These are phyloP conservation scores for Tolypocladium pustulatum DNA, from an alignment of 2,329 filamentous ascomycete genomes.

Conservation along the genomic window DNA sequence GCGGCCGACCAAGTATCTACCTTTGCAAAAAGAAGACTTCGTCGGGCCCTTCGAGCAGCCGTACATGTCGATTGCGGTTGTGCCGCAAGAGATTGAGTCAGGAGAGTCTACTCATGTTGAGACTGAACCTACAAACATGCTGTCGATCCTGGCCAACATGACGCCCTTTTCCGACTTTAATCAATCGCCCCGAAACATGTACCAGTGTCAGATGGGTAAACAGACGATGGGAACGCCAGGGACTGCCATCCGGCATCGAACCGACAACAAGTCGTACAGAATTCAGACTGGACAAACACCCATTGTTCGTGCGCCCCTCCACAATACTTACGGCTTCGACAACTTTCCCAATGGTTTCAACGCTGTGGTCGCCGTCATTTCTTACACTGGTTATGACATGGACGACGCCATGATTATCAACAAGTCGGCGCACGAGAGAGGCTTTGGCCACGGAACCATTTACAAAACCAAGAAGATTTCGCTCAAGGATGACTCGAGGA, in stretches of 20 bases:
- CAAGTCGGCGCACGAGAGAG: constrained; percentile 91
- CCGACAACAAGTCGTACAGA: constrained; percentile 94
- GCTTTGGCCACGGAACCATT: constrained; percentile 90
- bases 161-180: constrained; percentile 99
- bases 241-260: constrained; percentile 72
- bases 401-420: constrained; percentile 99
- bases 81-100: constrained; percentile 78
- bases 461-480: constrained; percentile 95
- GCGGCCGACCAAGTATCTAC: constrained; percentile 83
- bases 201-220: constrained; percentile 98
- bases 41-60: constrained; percentile 93
- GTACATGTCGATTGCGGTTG: constrained; percentile 94
- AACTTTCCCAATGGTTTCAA: constrained; percentile 98
- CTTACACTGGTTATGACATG: constrained; percentile 99
- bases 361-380: constrained; percentile 92
- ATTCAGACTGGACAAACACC: constrained; percentile 94
- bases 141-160: constrained; percentile 97
- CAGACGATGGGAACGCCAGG: constrained; percentile 97
- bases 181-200: constrained; percentile 98
- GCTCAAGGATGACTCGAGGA: constrained; percentile 67
- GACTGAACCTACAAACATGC: constrained; percentile 87
- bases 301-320: constrained; percentile 79
- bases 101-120: constrained; percentile 90
- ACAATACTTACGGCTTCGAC: constrained; percentile 94
- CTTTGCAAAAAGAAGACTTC: constrained; percentile 74